Evolutionary conservation across 2,329 filamentous ascomycete species (phyloP).

Genomic region (Trichoderma sp.): DNA sequence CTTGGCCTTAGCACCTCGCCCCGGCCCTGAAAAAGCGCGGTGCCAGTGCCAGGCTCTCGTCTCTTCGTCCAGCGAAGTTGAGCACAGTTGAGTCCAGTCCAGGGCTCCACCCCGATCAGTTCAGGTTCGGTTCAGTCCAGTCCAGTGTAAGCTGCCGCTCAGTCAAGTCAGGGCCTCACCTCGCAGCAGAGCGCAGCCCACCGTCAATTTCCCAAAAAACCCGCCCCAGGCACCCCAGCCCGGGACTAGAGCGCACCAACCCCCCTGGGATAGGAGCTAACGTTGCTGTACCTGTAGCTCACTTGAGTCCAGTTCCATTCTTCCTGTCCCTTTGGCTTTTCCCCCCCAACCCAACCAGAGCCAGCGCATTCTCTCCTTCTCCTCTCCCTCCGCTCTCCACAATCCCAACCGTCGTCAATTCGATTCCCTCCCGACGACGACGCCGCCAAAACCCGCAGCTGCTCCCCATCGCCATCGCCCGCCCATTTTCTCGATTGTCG

Average conservation of each 20-base stretch:
- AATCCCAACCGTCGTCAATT: conserved; percentile 29
- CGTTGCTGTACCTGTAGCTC: conserved; percentile 27
- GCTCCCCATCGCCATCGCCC: conserved; percentile 16
- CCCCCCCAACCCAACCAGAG: conserved; percentile 14
- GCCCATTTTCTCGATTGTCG: conserved; percentile 20
- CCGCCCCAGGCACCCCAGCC: conserved; percentile 17
- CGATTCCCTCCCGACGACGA: conserved; percentile 28
- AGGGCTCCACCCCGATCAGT: neutral
- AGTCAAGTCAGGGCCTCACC: neutral
- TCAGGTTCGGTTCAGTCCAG: neutral
- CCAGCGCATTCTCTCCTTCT: conserved; percentile 23
- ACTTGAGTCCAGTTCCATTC: conserved; percentile 20
- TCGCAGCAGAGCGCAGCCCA: neutral
- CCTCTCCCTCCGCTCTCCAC: conserved; percentile 35
- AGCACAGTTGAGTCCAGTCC: too few relatives aligned
- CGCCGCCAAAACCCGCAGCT: conserved; percentile 15
- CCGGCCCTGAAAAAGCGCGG: conserved; percentile 13
- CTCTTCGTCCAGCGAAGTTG: neutral
- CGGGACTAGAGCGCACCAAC: conserved; percentile 23
- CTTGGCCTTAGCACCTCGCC: neutral
- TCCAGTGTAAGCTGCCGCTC: neutral
- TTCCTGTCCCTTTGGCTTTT: neutral
- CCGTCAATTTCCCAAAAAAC: conserved; percentile 13
- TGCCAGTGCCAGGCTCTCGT: neutral
- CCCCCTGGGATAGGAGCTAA: conserved; percentile 21